Conservation (phyloP, 331 rosid genomes). For the Spiraea crenata region DNA sequence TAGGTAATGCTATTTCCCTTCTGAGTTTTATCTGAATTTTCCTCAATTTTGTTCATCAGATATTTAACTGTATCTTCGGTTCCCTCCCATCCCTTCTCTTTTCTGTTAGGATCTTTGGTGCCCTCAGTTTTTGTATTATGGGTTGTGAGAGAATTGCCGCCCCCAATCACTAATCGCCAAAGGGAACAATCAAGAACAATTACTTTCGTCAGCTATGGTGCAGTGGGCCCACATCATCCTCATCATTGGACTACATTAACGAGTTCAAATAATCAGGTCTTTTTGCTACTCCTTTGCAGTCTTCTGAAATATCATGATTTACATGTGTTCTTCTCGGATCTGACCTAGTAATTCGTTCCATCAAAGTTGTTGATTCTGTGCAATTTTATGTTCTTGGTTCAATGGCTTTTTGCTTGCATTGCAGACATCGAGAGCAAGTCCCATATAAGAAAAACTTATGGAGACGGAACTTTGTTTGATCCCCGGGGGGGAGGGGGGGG, state of each 20-base stretch:
- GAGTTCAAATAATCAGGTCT: conserved; percentile 56
- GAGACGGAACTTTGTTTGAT: background rate
- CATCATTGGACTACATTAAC: conserved; percentile 38
- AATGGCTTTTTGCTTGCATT: background rate
- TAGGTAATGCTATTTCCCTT: conserved; percentile 43
- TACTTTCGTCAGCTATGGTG: conserved; percentile 44
- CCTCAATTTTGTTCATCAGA: background rate
- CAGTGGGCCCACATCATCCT: conserved; percentile 28
- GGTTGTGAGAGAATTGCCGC: conserved; percentile 71
- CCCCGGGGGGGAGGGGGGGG: no score
- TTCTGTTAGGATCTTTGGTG: conserved; percentile 49
- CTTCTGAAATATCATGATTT: background rate
- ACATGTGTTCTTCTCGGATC: background rate
- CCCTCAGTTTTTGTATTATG: conserved; percentile 68
- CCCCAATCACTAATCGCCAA: conserved; percentile 30
- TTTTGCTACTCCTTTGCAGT: background rate
- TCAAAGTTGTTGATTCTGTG: background rate
- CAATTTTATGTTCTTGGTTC: no score
- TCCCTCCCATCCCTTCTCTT: background rate
- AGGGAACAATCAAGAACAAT: conserved; percentile 46
- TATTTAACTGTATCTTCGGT: background rate
- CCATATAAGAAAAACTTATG: conserved; percentile 33
- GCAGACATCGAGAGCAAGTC: conserved; percentile 56
- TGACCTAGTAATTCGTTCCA: background rate
- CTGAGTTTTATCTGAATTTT: conserved; percentile 11